A percentile compares a stretch with the other conserved stretches of the same genome.
Conservation (phyloP, 2,329 filamentous ascomycete genomes). For the Calonectria fujianensis region DNA sequence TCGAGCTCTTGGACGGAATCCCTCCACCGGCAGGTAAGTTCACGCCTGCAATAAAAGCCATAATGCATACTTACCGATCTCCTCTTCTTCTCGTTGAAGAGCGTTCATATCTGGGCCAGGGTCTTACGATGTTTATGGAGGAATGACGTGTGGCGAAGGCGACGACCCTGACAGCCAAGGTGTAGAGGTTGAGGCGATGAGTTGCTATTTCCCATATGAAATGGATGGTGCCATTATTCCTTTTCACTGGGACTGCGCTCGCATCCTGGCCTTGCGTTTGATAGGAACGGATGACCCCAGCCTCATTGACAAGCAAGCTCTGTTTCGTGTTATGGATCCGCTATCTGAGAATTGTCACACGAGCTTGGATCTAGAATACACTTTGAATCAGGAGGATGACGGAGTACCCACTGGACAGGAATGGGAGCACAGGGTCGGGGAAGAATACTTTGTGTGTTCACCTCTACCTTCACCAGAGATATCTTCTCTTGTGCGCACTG, state of each 20-base stretch:
- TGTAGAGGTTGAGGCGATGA: neutral
- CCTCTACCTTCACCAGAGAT: neutral
- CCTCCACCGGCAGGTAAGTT: neutral
- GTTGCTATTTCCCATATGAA: neutral
- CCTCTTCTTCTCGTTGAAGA: neutral
- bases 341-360: neutral
- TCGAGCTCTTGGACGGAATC: neutral
- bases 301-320: neutral
- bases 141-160: neutral
- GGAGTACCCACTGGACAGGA: neutral
- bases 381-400: neutral
- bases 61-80: neutral
- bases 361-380: neutral
- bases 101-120: neutral
- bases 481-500: neutral
- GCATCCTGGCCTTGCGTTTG: neutral
- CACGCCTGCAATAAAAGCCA: neutral
- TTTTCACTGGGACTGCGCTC: neutral
- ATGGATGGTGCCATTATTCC: neutral
- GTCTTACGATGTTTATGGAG: neutral
- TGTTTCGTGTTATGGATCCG: neutral
- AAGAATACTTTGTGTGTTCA: neutral
- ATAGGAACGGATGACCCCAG: neutral
- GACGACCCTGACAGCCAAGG: neutral
- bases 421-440: neutral